phyloP scores from a whole-genome alignment of 164 flowering plant genomes.

The Aristolochia californica region DNA sequence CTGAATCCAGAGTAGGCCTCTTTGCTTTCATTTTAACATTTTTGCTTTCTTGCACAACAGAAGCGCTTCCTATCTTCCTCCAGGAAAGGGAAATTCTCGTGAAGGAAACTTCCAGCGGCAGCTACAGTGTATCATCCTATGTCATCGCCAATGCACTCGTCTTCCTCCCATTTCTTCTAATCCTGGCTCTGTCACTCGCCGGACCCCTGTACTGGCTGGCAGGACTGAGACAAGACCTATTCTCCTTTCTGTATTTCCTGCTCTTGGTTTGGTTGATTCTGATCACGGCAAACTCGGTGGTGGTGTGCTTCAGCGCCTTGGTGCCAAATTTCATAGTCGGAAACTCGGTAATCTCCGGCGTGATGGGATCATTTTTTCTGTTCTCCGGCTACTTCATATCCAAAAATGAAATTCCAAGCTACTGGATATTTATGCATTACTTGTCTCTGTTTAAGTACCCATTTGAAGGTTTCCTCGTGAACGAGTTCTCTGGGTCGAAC shows the following conservation, averaged over 20 bases:
- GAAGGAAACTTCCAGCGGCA: conserved; percentile 85
- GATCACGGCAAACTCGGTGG: conserved; percentile 88
- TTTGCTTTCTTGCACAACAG: conserved; percentile 64
- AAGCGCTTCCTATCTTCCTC: conserved; percentile 86
- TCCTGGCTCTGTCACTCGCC: conserved; percentile 58
- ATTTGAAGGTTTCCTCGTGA: conserved; percentile 85
- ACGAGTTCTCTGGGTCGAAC: conserved; percentile 60
- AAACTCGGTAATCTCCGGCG: conserved; percentile 73
- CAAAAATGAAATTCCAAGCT: conserved; percentile 57
- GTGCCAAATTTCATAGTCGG: conserved; percentile 95
- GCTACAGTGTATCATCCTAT: conserved; percentile 85
- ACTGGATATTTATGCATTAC: conserved; percentile 92
- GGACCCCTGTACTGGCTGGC: conserved; percentile 81
- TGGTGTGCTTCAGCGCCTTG: conserved; percentile 86
- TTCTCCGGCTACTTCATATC: conserved; percentile 95
- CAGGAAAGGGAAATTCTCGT: conserved; percentile 87
- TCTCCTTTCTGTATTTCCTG: conserved; percentile 54
- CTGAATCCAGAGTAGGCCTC: conserved; percentile 66
- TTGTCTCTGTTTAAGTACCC: conserved; percentile 89
- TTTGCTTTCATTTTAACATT: conserved; percentile 86
- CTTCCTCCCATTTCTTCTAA: conserved; percentile 72
- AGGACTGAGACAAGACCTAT: conserved; percentile 47
- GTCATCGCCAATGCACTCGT: conserved; percentile 81
- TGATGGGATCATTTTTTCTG: conserved; percentile 89
- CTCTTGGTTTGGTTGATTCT: conserved; percentile 71